These are phyloP conservation scores for Primulina huaijiensis DNA, from an alignment of 257 asterid genomes.

Conservation along the genomic window DNA sequence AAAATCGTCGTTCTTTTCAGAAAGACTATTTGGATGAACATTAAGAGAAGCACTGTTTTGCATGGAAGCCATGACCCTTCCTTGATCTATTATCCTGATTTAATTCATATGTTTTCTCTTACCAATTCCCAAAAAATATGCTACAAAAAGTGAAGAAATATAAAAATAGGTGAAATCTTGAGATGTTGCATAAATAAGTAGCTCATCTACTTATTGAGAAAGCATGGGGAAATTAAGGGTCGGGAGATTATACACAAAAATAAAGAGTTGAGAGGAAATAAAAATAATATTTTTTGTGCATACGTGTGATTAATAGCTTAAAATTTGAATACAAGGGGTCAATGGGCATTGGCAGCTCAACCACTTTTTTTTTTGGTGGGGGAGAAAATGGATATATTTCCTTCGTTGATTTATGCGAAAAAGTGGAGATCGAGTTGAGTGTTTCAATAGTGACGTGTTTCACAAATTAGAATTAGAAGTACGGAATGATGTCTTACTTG, in stretches of 20 bases:
- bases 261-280: conserved; percentile 16
- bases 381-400: conserved; percentile 10
- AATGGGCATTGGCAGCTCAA: conserved; percentile 26
- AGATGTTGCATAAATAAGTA: background rate
- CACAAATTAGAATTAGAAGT: background rate
- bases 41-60: conserved; percentile 11
- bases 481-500: too few relatives aligned
- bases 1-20: background rate
- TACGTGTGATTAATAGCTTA: conserved; percentile 26
- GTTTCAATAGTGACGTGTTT: background rate
- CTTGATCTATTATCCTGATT: background rate
- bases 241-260: background rate
- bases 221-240: background rate
- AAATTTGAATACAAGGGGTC: conserved; percentile 8
- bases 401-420: conserved; percentile 19
- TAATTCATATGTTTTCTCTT: background rate
- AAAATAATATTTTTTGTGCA: conserved; percentile 1
- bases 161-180: background rate
- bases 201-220: conserved; percentile 30
- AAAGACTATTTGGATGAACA: background rate
- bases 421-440: conserved; percentile 17
- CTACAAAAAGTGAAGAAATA: background rate
- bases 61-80: conserved; percentile 24
- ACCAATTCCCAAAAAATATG: background rate
- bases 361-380: conserved; percentile 26